Conservation (phyloP, 306 rosid genomes). For the Dryas octopetala region DNA sequence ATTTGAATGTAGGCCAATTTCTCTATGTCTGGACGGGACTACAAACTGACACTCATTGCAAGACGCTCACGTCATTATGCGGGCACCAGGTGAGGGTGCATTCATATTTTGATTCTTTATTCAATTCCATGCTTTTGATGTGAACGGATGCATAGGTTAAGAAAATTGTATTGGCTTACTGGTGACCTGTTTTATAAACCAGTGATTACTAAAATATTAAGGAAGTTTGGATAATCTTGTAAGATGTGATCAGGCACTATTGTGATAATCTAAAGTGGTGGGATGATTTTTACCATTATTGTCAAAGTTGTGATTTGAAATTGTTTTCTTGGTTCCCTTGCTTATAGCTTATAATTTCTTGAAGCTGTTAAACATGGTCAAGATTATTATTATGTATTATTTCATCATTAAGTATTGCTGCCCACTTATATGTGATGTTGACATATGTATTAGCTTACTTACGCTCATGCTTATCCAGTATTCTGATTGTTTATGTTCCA, state of each 20-base stretch:
- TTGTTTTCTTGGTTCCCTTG: background rate
- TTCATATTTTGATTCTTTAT: background rate
- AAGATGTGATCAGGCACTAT: background rate
- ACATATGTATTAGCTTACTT: background rate
- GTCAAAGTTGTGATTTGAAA: background rate
- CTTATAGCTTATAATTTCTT: background rate
- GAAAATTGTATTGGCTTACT: background rate
- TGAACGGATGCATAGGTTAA: background rate
- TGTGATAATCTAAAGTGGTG: background rate
- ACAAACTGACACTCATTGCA: slow-evolving; percentile 71
- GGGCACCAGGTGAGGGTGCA: slow-evolving; percentile 71
- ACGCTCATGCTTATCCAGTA: background rate
- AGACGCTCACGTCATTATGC: slow-evolving; percentile 99
- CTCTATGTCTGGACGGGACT: slow-evolving; percentile 60
- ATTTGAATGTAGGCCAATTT: slow-evolving; percentile 61
- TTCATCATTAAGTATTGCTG: background rate
- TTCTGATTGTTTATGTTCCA: slow-evolving; percentile 7
- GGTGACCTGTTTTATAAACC: background rate
- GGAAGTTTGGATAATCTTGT: background rate
- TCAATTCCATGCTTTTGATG: background rate
- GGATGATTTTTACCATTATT: background rate
- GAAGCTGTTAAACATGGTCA: background rate
- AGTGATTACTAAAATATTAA: background rate
- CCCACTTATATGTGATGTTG: background rate
- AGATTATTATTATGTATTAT: background rate